Conservation (phyloP, 148 eudicot genomes). For the Oxyria digyna region DNA sequence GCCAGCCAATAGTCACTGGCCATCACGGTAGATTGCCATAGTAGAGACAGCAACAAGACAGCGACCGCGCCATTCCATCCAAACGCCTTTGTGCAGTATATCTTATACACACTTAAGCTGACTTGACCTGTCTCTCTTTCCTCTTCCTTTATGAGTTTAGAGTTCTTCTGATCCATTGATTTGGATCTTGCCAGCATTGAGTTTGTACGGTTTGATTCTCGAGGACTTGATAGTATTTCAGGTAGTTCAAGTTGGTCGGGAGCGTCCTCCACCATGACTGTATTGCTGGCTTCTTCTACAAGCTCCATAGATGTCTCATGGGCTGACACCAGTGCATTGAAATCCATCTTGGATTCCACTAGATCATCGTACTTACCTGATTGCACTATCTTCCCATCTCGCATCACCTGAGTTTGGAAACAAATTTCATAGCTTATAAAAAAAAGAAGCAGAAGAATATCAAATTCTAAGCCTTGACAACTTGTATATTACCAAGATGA, state of each 20-base stretch:
- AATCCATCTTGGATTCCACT: conserved; percentile 51
- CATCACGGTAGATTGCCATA: conserved; percentile 73
- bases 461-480: background rate
- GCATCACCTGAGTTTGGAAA: conserved; percentile 58
- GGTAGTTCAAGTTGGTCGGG: conserved; percentile 24
- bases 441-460: background rate
- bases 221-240: conserved; percentile 15
- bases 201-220: conserved; percentile 31
- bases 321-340: conserved; percentile 65
- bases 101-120: conserved; percentile 51
- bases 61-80: conserved; percentile 77
- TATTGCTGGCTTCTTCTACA: conserved; percentile 41
- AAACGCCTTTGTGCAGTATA: conserved; percentile 76
- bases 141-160: conserved; percentile 85
- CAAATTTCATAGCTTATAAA: background rate
- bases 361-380: conserved; percentile 63
- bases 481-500: conserved; percentile 44
- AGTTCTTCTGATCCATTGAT: conserved; percentile 24
- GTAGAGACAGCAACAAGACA: conserved; percentile 30
- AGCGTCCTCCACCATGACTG: conserved; percentile 14
- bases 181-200: conserved; percentile 19
- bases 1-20: conserved; percentile 88
- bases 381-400: conserved; percentile 82
- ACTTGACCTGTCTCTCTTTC: conserved; percentile 79
- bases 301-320: conserved; percentile 90